phyloP scores from a whole-genome alignment of 2,329 filamentous ascomycete genomes.

The Alternaria viburni region DNA sequence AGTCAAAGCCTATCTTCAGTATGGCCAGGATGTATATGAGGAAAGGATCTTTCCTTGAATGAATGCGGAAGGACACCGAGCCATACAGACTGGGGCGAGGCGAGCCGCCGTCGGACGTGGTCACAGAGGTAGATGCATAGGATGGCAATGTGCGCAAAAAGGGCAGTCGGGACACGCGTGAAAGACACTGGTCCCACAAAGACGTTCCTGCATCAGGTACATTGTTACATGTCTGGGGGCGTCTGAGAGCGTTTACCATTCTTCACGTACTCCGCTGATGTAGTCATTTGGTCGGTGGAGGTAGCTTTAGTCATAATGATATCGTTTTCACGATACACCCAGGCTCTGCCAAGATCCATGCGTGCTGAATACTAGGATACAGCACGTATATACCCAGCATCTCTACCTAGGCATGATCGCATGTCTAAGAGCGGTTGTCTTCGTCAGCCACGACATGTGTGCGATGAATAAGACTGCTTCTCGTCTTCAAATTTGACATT shows the following conservation, averaged over 20 bases:
- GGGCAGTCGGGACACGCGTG: not conserved
- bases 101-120: not conserved
- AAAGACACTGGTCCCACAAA: not conserved
- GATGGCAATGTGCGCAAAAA: not conserved
- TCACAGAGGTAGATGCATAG: slow-evolving; percentile 9
- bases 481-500: not conserved
- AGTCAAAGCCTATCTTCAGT: not conserved
- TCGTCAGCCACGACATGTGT: not conserved
- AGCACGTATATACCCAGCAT: not conserved
- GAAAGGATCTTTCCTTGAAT: not conserved
- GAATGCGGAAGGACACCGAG: not conserved
- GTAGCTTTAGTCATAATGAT: not conserved
- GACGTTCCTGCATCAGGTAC: not conserved
- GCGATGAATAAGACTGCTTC: not conserved
- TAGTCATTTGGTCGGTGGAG: not conserved
- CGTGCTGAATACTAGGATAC: not conserved
- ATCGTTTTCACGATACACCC: not conserved
- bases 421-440: not conserved
- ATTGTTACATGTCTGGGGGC: not conserved
- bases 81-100: not conserved
- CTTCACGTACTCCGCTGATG: not conserved
- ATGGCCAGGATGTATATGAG: too few species aligned
- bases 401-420: not conserved
- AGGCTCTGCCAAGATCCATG: not conserved
- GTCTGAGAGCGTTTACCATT: not conserved